phyloP scores from a whole-genome alignment of 495 filamentous ascomycete species.

The Terfezia claveryi region DNA sequence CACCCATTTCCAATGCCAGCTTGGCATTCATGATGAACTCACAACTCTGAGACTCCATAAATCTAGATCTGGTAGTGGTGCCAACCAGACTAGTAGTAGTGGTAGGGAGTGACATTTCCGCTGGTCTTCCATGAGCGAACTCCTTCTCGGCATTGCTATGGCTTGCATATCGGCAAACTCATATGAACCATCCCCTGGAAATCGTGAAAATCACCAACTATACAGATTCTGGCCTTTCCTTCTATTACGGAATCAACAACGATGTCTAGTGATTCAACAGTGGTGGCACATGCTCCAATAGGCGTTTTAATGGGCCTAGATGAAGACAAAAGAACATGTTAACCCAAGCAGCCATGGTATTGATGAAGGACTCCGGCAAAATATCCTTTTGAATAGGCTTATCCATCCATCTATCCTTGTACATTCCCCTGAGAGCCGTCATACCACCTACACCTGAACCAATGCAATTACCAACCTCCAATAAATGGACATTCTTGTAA shows the following conservation, averaged over 20 bases:
- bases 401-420: conserved; percentile 90
- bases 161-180: conserved; percentile 99
- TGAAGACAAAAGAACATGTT: conserved; percentile 96
- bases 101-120: conserved; percentile 93
- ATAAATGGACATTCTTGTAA: conserved; percentile 97
- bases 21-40: conserved; percentile 96
- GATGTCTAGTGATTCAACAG: conserved; percentile 91
- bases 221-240: conserved; percentile 87
- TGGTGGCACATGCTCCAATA: conserved; percentile 89
- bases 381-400: conserved; percentile 99
- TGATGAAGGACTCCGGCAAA: conserved; percentile 98
- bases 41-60: conserved; percentile 98
- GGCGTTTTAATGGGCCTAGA: conserved; percentile 98
- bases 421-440: conserved; percentile 82
- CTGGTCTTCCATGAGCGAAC: conserved; percentile 78
- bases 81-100: no score
- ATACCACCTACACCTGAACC: conserved; percentile 95
- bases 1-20: conserved; percentile 93
- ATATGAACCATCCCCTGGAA: conserved; percentile 96
- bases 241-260: conserved; percentile 95
- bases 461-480: conserved; percentile 93
- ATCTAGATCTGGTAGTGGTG: conserved; percentile 87
- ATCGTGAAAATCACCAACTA: conserved; percentile 97
- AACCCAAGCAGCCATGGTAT: conserved; percentile 98
- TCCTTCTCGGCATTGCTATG: conserved; percentile 90